phyloP scores from a whole-genome alignment of 345 rosid species.

The Hevea brasiliensis region DNA sequence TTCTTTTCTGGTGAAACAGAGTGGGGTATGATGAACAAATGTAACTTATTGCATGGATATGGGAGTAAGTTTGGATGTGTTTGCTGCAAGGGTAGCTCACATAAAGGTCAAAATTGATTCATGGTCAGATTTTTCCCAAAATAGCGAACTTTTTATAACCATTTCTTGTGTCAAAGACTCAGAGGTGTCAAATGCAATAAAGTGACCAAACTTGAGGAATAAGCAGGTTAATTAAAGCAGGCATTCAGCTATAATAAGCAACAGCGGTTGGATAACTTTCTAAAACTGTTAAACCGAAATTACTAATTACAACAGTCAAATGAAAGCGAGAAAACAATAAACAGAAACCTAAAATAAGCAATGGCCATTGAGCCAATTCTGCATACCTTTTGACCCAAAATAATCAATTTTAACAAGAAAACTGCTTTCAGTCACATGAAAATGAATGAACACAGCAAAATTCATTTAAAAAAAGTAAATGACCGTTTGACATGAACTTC shows the following conservation, averaged over 20 bases:
- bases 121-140: neutral
- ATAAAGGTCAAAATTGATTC: neutral
- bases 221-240: neutral
- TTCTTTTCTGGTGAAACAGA: too few species aligned
- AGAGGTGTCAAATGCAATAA: neutral
- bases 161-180: neutral
- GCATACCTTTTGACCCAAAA: conserved; percentile 8
- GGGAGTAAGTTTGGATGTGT: too few species aligned
- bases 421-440: neutral
- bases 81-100: neutral
- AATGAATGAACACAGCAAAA: neutral
- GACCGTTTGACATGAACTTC: neutral
- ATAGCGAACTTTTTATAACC: neutral
- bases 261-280: neutral
- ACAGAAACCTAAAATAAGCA: conserved; percentile 6
- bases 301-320: conserved; percentile 2
- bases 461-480: too few species aligned
- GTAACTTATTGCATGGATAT: too few species aligned
- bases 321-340: neutral
- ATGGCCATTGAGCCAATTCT: conserved; percentile 1
- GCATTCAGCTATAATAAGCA: conserved; percentile 4
- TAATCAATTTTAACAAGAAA: neutral
- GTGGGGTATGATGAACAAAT: too few species aligned
- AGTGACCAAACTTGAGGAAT: neutral
- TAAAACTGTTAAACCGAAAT: conserved; percentile 12